Evolutionary conservation across 108 stramenopile species (phyloP).

Genomic region (Aurantiochytrium sp.): DNA sequence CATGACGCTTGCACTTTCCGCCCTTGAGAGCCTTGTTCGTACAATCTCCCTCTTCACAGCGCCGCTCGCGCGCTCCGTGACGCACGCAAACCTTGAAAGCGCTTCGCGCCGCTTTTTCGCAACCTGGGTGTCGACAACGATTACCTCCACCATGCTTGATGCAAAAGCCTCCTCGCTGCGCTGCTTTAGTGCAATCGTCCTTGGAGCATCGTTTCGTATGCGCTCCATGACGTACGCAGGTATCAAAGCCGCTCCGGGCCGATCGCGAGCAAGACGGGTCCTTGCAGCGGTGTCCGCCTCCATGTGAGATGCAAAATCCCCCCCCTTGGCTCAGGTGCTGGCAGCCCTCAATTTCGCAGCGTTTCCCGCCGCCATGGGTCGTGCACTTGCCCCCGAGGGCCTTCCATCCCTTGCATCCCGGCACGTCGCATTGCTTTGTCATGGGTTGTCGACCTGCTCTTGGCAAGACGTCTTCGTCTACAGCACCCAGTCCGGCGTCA

Average conservation of each 20-base stretch:
- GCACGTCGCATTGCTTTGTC: not conserved
- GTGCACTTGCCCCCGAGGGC: constrained; percentile 80
- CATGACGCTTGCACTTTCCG: constrained; percentile 89
- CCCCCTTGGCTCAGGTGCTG: constrained; percentile 75
- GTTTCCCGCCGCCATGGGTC: constrained; percentile 82
- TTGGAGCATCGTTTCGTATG: constrained; percentile 73
- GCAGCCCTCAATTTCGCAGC: constrained; percentile 68
- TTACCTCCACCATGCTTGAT: constrained; percentile 91
- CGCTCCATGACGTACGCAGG: constrained; percentile 92
- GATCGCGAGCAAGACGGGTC: constrained; percentile 64
- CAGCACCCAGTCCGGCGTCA: no score
- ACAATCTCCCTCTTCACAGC: constrained; percentile 79
- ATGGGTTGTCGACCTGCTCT: not conserved
- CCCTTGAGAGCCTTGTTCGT: constrained; percentile 88
- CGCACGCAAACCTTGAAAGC: constrained; percentile 78
- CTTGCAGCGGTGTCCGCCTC: constrained; percentile 87
- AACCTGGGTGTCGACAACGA: constrained; percentile 80
- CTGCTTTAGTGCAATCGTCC: constrained; percentile 84
- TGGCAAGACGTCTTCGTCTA: no score
- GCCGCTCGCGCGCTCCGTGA: constrained; percentile 85
- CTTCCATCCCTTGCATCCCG: constrained; percentile 41
- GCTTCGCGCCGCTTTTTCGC: constrained; percentile 85
- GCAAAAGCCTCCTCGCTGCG: constrained; percentile 82
- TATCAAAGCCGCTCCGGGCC: constrained; percentile 77
- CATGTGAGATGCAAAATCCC: constrained; percentile 91